These are phyloP conservation scores for Aspergillus piperis DNA, from an alignment of 2,329 filamentous ascomycete species.

Conservation along the genomic window DNA sequence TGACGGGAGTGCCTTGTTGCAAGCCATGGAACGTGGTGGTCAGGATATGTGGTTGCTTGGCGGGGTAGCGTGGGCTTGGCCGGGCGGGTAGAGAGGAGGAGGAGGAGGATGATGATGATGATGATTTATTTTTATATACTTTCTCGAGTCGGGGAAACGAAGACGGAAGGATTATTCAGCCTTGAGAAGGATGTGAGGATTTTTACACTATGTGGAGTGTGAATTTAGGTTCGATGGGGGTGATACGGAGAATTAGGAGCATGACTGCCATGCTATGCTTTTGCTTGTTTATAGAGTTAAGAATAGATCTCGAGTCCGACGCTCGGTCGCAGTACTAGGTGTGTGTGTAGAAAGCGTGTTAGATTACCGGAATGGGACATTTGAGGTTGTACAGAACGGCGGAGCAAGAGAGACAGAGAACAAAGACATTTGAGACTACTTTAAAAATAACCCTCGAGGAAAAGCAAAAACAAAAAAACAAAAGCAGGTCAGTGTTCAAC, in stretches of 20 bases:
- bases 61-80: neutral
- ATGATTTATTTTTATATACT: neutral
- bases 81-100: neutral
- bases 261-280: neutral
- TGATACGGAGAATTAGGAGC: neutral
- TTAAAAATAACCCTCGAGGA: neutral
- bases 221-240: neutral
- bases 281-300: neutral
- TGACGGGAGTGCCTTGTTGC: slow-evolving; percentile 7
- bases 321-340: neutral
- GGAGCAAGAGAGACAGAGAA: neutral
- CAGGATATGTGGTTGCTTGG: slow-evolving; percentile 5
- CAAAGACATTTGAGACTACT: neutral
- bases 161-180: neutral
- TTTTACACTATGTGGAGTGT: neutral
- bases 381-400: slow-evolving; percentile 3
- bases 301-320: neutral
- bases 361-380: neutral
- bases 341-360: neutral
- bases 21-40: slow-evolving; percentile 8
- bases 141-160: neutral
- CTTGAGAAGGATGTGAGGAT: neutral
- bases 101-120: neutral
- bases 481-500: neutral
- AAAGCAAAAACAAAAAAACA: neutral